A percentile compares a stretch with the other conserved stretches of the same genome.
Conservation (phyloP, 1,139 yeast genomes). For the Kluyveromyces sp. region DNA sequence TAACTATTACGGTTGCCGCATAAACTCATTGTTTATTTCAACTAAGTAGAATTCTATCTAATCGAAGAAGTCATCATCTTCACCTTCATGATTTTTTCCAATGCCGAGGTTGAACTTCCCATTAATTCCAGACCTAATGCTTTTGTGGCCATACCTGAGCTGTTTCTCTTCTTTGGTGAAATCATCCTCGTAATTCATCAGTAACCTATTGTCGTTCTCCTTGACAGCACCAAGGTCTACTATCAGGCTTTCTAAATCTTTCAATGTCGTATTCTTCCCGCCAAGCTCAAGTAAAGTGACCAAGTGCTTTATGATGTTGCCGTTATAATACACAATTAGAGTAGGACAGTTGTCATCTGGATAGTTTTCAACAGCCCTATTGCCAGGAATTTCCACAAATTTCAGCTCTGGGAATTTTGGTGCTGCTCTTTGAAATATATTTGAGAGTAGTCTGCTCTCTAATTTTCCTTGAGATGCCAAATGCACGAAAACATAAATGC, state of each 20-base stretch:
- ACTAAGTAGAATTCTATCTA: slow-evolving; percentile 13
- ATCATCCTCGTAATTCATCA: slow-evolving; percentile 57
- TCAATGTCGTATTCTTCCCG: slow-evolving; percentile 64
- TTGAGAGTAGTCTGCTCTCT: slow-evolving; percentile 66
- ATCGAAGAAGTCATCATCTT: slow-evolving; percentile 37
- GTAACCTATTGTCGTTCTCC: slow-evolving; percentile 58
- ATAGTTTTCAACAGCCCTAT: slow-evolving; percentile 84
- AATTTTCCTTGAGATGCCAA: slow-evolving; percentile 61
- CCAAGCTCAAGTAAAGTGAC: slow-evolving; percentile 77
- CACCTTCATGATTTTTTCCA: slow-evolving; percentile 40
- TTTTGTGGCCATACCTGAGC: slow-evolving; percentile 45
- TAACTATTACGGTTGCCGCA: too few species aligned
- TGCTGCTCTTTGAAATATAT: slow-evolving; percentile 48
- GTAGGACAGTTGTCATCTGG: slow-evolving; percentile 92
- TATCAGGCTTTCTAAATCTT: slow-evolving; percentile 66
- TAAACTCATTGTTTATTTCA: background rate
- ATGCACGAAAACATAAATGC: slow-evolving; percentile 63
- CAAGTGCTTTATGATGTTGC: slow-evolving; percentile 68
- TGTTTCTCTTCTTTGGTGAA: slow-evolving; percentile 42
- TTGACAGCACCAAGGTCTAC: slow-evolving; percentile 59
- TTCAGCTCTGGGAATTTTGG: slow-evolving; percentile 68
- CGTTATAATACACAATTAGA: slow-evolving; percentile 66
- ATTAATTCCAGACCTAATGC: slow-evolving; percentile 38
- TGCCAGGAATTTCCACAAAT: slow-evolving; percentile 83
- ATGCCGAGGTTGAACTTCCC: slow-evolving; percentile 35